Conservation (phyloP, 108 stramenopile genomes). For the Skeletonema menzelii region DNA sequence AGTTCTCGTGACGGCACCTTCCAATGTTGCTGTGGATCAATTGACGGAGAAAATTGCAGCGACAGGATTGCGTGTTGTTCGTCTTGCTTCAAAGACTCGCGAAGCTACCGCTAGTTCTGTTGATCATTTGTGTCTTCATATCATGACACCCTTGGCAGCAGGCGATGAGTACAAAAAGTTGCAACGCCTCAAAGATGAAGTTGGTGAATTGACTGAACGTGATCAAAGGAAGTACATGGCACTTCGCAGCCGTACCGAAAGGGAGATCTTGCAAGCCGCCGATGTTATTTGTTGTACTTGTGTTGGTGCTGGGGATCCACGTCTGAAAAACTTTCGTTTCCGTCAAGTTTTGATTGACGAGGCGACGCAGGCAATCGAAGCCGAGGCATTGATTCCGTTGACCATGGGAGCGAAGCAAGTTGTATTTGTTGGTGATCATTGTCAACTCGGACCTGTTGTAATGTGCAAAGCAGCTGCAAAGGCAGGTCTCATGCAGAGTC, state of each 20-base stretch:
- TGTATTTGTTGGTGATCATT: conserved; percentile 99
- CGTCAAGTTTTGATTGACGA: conserved; percentile 98
- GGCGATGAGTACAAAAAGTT: conserved; percentile 93
- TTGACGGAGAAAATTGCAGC: conserved; percentile 97
- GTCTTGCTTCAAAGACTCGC: conserved; percentile 93
- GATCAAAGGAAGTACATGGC: conserved; percentile 92
- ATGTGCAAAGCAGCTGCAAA: conserved; percentile 97
- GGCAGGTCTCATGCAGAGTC: conserved; percentile 88
- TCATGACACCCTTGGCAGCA: conserved; percentile 85
- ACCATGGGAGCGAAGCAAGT: conserved; percentile 97
- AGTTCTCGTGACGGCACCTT: conserved; percentile 97
- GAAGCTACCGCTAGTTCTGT: conserved; percentile 86
- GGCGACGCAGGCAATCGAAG: conserved; percentile 98
- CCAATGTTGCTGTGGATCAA: conserved; percentile 99
- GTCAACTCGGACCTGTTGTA: conserved; percentile 97
- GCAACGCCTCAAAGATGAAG: conserved; percentile 91
- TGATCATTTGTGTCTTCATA: conserved; percentile 91
- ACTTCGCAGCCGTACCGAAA: conserved; percentile 78
- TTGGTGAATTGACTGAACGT: conserved; percentile 90
- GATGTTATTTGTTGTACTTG: conserved; percentile 99
- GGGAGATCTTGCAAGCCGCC: conserved; percentile 96
- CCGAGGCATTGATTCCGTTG: conserved; percentile 96
- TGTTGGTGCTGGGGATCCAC: conserved; percentile 96
- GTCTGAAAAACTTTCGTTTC: conserved; percentile 94
- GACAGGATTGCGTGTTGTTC: conserved; percentile 95